Conservation (phyloP, 129 eudicot genomes). For the Flaveria ramosissima region DNA sequence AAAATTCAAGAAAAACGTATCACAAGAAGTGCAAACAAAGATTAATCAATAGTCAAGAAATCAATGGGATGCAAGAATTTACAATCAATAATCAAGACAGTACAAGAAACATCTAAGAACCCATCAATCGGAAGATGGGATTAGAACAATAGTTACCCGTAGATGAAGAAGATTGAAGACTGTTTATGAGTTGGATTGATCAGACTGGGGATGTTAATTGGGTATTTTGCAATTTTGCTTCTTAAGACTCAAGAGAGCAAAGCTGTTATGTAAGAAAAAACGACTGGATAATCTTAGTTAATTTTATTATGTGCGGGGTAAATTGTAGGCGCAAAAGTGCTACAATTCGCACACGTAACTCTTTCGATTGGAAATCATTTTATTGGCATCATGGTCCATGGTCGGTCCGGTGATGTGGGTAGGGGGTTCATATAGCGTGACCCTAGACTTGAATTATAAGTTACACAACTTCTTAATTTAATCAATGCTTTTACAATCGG, state of each 20-base stretch:
- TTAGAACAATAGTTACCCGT: background rate
- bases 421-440: background rate
- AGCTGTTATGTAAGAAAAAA: slow-evolving; percentile 7
- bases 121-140: background rate
- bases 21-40: background rate
- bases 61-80: background rate
- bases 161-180: background rate
- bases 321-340: background rate
- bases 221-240: slow-evolving; percentile 14
- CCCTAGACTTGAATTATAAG: too few species aligned
- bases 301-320: background rate
- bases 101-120: background rate
- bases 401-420: slow-evolving; percentile 8
- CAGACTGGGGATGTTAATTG: background rate
- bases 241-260: slow-evolving; percentile 19
- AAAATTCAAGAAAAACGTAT: background rate
- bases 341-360: slow-evolving; percentile 1
- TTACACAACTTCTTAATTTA: too few species aligned
- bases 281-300: background rate
- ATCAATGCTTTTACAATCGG: too few species aligned
- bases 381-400: slow-evolving; percentile 21
- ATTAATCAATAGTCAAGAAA: background rate
- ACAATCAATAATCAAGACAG: too few species aligned
- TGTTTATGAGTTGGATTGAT: slow-evolving; percentile 5
- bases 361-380: background rate